Conservation (phyloP, 306 rosid species). For the Corylus avellana region DNA sequence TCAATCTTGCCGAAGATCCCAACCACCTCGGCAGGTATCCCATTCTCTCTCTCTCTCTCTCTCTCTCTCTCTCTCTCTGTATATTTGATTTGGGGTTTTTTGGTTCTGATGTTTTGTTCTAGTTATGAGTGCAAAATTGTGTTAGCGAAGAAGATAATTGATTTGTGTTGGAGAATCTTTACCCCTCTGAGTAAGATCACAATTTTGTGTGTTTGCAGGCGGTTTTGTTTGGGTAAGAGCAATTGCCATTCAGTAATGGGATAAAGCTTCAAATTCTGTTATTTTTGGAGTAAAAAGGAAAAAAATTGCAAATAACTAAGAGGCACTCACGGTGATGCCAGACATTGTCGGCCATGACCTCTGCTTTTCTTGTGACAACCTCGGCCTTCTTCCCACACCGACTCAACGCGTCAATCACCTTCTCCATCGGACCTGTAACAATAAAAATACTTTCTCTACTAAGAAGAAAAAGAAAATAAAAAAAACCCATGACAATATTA, state of each 20-base stretch:
- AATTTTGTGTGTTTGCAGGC: too few species aligned
- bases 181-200: too few species aligned
- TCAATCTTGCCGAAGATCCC: too few species aligned
- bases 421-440: constrained; percentile 42
- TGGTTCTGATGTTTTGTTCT: too few species aligned
- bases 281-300: neutral
- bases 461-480: neutral
- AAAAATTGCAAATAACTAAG: neutral
- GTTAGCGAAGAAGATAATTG: too few species aligned
- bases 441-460: neutral
- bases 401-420: constrained; percentile 34
- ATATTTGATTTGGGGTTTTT: too few species aligned
- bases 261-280: neutral
- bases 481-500: constrained; percentile 4
- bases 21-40: too few species aligned
- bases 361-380: constrained; percentile 60
- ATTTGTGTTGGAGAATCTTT: too few species aligned
- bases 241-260: neutral
- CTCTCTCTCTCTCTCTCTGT: too few species aligned
- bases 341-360: constrained; percentile 47
- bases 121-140: too few species aligned
- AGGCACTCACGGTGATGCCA: constrained; percentile 70
- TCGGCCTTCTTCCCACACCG: constrained; percentile 57
- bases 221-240: too few species aligned
- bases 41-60: too few species aligned